A percentile compares a stretch with the other conserved stretches of the same genome.
phyloP scores from a whole-genome alignment of 495 filamentous ascomycete genomes.

The Immersiella caudata region DNA sequence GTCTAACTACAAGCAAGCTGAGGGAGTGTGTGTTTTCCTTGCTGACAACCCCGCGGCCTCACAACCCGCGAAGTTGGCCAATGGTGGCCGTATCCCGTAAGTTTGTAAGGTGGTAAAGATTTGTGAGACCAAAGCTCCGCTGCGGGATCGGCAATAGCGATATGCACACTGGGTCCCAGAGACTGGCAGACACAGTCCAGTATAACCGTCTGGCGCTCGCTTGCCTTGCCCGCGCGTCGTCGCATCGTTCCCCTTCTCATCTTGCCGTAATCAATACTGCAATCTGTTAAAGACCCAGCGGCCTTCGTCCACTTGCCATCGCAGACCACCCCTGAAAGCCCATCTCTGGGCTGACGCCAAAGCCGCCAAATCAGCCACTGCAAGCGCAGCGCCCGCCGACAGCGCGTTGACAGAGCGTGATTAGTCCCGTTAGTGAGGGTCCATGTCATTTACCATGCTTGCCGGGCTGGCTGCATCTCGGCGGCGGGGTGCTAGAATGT shows the following conservation, averaged over 20 bases:
- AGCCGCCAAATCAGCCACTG: not conserved
- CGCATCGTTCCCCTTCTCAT: not conserved
- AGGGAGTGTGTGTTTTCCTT: not conserved
- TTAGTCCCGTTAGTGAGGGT: not conserved
- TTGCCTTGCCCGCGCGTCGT: slow-evolving; percentile 15
- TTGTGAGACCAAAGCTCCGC: not conserved
- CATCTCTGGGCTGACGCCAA: not conserved
- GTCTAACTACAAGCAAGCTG: not conserved
- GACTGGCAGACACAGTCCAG: not conserved
- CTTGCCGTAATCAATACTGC: slow-evolving; percentile 4
- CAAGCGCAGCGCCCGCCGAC: not conserved
- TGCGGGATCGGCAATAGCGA: slow-evolving; percentile 9
- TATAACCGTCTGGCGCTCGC: slow-evolving; percentile 13
- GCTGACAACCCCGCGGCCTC: not conserved
- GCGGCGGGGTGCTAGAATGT: not conserved
- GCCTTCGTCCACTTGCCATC: not conserved
- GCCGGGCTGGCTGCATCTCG: not conserved
- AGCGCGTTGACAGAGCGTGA: not conserved
- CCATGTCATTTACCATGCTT: not conserved
- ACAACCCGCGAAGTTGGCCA: not conserved
- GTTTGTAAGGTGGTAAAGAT: not conserved
- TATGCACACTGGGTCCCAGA: slow-evolving; percentile 16
- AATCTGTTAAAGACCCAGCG: not conserved
- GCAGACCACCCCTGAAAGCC: not conserved
- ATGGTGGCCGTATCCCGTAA: not conserved